A percentile compares a stretch with the other conserved stretches of the same genome.
These are phyloP conservation scores for Fennellomyces sp. DNA, from an alignment of 371 early-diverging fungal genomes.

Conservation along the genomic window DNA sequence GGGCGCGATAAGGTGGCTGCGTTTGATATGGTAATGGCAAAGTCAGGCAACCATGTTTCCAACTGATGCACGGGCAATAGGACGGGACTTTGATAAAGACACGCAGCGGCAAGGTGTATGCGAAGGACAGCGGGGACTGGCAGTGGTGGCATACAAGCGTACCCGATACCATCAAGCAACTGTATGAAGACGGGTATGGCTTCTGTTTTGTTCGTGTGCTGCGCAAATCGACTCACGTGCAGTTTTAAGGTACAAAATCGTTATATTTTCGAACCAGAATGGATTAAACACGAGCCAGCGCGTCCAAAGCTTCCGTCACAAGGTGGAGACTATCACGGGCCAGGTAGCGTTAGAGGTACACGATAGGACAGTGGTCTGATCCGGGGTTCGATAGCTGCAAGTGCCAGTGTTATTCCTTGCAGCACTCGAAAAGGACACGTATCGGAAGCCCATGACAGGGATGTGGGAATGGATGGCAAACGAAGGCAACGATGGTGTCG, in stretches of 20 bases:
- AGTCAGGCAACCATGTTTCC: neutral
- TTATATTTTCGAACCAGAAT: conserved; percentile 77
- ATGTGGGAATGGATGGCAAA: conserved; percentile 77
- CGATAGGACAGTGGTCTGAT: conserved; percentile 12
- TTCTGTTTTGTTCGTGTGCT: no score
- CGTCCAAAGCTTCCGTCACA: conserved; percentile 55
- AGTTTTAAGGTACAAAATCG: conserved; percentile 61
- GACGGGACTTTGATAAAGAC: conserved; percentile 76
- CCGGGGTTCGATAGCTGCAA: conserved; percentile 22
- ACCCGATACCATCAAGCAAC: conserved; percentile 51
- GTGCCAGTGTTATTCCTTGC: conserved; percentile 66
- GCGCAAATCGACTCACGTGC: no score
- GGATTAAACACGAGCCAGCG: conserved; percentile 49
- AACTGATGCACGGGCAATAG: conserved; percentile 21
- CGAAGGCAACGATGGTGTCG: neutral
- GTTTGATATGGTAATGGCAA: conserved; percentile 71
- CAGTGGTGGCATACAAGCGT: conserved; percentile 63
- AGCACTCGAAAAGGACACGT: conserved; percentile 67
- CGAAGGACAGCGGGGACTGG: conserved; percentile 83
- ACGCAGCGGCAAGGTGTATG: conserved; percentile 62
- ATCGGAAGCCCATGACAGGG: conserved; percentile 85
- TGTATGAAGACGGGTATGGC: conserved; percentile 66
- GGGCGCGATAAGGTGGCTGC: conserved; percentile 66
- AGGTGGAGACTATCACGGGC: conserved; percentile 47
- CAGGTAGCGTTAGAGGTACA: conserved; percentile 19